Conservation (phyloP, 371 early-diverging fungal species). For the Lichtheimia ramosa region DNA sequence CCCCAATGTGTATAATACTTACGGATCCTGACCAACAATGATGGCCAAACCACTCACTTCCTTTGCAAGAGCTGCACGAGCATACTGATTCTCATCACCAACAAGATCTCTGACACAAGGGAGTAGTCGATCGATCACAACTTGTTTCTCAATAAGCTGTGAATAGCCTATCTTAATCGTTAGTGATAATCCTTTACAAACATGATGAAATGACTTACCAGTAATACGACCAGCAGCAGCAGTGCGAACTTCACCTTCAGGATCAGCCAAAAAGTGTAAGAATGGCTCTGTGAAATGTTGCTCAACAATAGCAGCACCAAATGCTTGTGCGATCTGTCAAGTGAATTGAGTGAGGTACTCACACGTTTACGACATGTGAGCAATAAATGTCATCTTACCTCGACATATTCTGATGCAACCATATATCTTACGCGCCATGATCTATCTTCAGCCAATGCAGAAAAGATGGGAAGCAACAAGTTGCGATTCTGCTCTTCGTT, state of each 20-base stretch:
- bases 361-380: no score
- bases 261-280: constrained; percentile 85
- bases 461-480: constrained; percentile 73
- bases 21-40: constrained; percentile 91
- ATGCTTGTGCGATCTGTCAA: constrained; percentile 74
- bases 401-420: constrained; percentile 95
- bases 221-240: constrained; percentile 89
- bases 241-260: constrained; percentile 96
- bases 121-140: constrained; percentile 78
- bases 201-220: constrained; percentile 44
- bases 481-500: constrained; percentile 74
- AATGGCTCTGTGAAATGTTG: constrained; percentile 78
- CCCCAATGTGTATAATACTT: constrained; percentile 26
- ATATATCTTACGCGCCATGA: constrained; percentile 98
- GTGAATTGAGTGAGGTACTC: neutral
- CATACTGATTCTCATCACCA: constrained; percentile 93
- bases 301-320: constrained; percentile 72
- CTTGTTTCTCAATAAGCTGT: constrained; percentile 76
- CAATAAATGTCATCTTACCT: constrained; percentile 49
- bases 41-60: constrained; percentile 95
- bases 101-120: constrained; percentile 91
- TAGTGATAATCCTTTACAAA: neutral
- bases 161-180: constrained; percentile 68
- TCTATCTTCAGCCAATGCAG: constrained; percentile 83
- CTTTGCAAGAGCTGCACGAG: constrained; percentile 93